Conservation (phyloP, 2,329 filamentous ascomycete species). For the Monascus ruber region DNA sequence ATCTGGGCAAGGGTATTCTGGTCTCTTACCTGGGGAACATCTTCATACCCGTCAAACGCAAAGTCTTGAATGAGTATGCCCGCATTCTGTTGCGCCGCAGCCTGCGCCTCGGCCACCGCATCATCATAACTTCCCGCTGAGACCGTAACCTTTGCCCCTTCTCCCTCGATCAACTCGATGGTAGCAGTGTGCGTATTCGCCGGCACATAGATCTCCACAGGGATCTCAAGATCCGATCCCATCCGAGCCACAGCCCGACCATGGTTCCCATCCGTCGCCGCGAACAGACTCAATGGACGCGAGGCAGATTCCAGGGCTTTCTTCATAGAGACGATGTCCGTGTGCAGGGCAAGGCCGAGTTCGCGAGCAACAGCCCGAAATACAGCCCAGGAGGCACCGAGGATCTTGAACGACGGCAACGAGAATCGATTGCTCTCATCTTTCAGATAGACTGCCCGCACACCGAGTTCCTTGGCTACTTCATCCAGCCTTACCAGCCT, state of each 20-base stretch:
- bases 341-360: slow-evolving; percentile 24
- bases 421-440: slow-evolving; percentile 59
- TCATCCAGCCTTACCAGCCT: slow-evolving; percentile 42
- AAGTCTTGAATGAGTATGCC: slow-evolving; percentile 58
- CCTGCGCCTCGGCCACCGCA: slow-evolving; percentile 41
- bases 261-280: slow-evolving; percentile 67
- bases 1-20: too few relatives aligned
- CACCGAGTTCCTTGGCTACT: slow-evolving; percentile 47
- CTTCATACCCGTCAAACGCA: slow-evolving; percentile 53
- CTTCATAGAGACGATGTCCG: too few relatives aligned
- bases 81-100: slow-evolving; percentile 24
- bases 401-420: slow-evolving; percentile 66
- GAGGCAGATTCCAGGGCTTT: too few relatives aligned
- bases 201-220: slow-evolving; percentile 53
- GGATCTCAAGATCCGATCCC: slow-evolving; percentile 47
- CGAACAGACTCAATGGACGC: slow-evolving; percentile 37
- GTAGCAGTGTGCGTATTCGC: slow-evolving; percentile 45
- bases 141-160: slow-evolving; percentile 51
- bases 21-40: slow-evolving; percentile 41
- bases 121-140: slow-evolving; percentile 54
- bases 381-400: slow-evolving; percentile 65
- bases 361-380: slow-evolving; percentile 44
- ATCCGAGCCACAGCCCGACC: slow-evolving; percentile 62
- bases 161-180: slow-evolving; percentile 43
- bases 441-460: slow-evolving; percentile 54